Evolutionary conservation across 331 rosid genomes (phyloP).

Genomic region (Acacia pycnantha): DNA sequence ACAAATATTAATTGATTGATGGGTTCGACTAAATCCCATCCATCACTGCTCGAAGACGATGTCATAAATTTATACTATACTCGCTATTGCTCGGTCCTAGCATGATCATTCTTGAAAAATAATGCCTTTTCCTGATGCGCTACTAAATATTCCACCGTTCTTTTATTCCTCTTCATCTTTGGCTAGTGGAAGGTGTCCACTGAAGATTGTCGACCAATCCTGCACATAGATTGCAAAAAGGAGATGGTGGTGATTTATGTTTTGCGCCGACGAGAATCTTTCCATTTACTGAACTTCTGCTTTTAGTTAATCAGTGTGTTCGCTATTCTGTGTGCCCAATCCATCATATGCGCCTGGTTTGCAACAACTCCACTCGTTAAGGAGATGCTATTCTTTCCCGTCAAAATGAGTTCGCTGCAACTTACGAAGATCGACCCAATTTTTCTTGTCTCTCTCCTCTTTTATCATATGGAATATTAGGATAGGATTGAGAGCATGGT

Average conservation of each 20-base stretch:
- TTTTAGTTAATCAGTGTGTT: not conserved
- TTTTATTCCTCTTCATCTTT: not conserved
- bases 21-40: not conserved
- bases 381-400: not conserved
- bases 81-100: not conserved
- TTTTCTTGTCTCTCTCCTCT: not conserved
- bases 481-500: not conserved
- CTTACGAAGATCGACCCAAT: not conserved
- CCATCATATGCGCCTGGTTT: not conserved
- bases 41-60: not conserved
- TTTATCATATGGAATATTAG: not conserved
- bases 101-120: not conserved
- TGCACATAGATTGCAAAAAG: not conserved
- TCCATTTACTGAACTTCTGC: not conserved
- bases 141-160: not conserved
- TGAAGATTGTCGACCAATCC: conserved; percentile 13
- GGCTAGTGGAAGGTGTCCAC: conserved; percentile 33
- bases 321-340: not conserved
- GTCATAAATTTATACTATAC: not conserved
- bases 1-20: not conserved
- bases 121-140: not conserved
- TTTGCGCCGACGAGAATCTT: not conserved
- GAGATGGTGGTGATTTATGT: not conserved
- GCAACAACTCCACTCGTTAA: not conserved
- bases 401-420: not conserved